These are phyloP conservation scores for Nicotiana knightiana DNA, from an alignment of 257 asterid genomes.

Conservation along the genomic window DNA sequence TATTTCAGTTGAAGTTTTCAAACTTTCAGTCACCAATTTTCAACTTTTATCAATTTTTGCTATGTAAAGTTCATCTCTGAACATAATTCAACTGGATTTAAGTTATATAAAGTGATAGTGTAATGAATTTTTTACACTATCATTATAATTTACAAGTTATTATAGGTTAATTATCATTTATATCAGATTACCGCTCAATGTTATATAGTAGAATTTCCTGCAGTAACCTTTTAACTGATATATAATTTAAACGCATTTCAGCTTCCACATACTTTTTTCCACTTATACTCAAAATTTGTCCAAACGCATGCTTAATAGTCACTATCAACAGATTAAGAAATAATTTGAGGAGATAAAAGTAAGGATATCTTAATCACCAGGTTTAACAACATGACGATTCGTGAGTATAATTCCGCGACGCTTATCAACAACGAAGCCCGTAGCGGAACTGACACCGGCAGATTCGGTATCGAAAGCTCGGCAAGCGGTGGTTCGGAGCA, in stretches of 20 bases:
- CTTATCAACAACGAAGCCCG: conserved; percentile 94
- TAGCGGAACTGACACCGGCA: conserved; percentile 90
- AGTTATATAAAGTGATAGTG: no score
- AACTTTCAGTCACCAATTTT: neutral
- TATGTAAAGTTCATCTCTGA: neutral
- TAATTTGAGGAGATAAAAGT: neutral
- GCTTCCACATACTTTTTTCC: neutral
- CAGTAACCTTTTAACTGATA: no score
- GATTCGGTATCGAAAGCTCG: conserved; percentile 95
- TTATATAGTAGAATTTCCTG: no score
- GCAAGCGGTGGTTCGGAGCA: conserved; percentile 90
- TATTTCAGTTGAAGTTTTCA: neutral
- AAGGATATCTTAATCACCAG: conserved; percentile 37
- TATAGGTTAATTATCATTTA: no score
- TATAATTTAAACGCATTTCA: neutral
- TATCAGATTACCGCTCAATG: no score
- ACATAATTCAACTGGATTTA: neutral
- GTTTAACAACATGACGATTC: conserved; percentile 93
- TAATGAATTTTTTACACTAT: no score
- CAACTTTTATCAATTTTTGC: neutral
- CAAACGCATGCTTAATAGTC: neutral
- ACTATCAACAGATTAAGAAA: neutral
- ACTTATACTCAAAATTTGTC: neutral
- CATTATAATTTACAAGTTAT: no score
- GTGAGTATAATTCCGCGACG: conserved; percentile 91